These are phyloP conservation scores for Hyaloscypha hepaticicola DNA, from an alignment of 495 filamentous ascomycete species.

Conservation along the genomic window DNA sequence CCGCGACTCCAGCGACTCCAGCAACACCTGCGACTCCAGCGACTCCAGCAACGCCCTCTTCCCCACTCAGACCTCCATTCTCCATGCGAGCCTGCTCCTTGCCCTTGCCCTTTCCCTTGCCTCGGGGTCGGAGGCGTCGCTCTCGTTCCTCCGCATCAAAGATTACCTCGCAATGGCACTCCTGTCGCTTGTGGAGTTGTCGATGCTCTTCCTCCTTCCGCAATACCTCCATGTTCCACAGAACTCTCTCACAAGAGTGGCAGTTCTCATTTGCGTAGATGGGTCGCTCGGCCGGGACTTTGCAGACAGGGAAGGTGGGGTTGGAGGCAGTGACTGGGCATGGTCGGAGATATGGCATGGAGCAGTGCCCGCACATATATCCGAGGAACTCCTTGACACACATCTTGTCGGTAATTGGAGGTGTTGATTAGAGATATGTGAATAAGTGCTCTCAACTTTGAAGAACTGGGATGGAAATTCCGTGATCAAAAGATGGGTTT, in stretches of 20 bases:
- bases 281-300: slow-evolving; percentile 24
- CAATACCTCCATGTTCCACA: slow-evolving; percentile 30
- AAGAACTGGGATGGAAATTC: neutral
- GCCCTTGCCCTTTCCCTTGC: neutral
- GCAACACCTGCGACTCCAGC: neutral
- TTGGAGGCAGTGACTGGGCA: slow-evolving; percentile 24
- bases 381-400: slow-evolving; percentile 31
- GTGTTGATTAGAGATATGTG: neutral
- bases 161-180: slow-evolving; percentile 24
- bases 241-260: slow-evolving; percentile 24
- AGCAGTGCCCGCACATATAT: slow-evolving; percentile 33
- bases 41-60: too few species aligned
- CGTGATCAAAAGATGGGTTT: too few species aligned
- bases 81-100: neutral
- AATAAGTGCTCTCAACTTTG: neutral
- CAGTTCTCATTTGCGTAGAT: slow-evolving; percentile 24
- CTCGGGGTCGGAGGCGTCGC: neutral
- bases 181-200: slow-evolving; percentile 15
- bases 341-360: slow-evolving; percentile 19
- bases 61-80: neutral
- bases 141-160: slow-evolving; percentile 23
- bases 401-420: slow-evolving; percentile 19
- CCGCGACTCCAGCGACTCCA: neutral
- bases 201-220: slow-evolving; percentile 27
- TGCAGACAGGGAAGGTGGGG: slow-evolving; percentile 23